These are phyloP conservation scores for Penicillium canariense DNA, from an alignment of 495 filamentous ascomycete species.

Conservation along the genomic window DNA sequence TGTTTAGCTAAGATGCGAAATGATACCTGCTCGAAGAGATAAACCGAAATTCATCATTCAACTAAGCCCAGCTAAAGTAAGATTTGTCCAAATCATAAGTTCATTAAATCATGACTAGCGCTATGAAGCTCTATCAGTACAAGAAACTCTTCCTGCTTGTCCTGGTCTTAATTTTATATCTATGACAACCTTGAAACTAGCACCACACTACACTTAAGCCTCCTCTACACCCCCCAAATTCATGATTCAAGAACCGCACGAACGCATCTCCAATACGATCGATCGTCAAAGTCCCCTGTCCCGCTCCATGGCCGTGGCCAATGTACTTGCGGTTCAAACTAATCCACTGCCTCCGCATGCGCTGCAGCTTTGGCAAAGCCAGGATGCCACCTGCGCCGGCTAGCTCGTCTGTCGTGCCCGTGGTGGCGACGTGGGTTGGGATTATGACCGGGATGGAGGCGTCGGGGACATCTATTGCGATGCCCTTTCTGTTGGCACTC, in stretches of 20 bases:
- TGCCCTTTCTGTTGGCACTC: conserved; percentile 21
- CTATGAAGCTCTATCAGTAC: conserved; percentile 9
- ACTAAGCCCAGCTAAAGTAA: neutral
- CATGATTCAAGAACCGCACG: conserved; percentile 48
- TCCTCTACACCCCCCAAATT: conserved; percentile 33
- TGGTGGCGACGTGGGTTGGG: conserved; percentile 48
- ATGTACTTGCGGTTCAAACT: conserved; percentile 61
- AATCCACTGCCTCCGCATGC: conserved; percentile 83
- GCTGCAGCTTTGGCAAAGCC: conserved; percentile 73
- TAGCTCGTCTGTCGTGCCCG: conserved; percentile 42
- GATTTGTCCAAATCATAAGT: conserved; percentile 10
- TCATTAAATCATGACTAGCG: conserved; percentile 14
- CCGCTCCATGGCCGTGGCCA: conserved; percentile 29
- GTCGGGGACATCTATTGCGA: conserved; percentile 43
- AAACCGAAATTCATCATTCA: neutral
- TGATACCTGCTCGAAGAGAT: neutral
- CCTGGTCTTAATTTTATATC: neutral
- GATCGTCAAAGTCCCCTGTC: conserved; percentile 26
- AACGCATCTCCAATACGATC: conserved; percentile 46
- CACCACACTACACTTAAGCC: conserved; percentile 11
- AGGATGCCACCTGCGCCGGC: conserved; percentile 51
- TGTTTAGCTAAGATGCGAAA: neutral
- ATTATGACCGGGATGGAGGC: conserved; percentile 43
- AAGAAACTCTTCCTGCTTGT: conserved; percentile 32
- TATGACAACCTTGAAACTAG: neutral